Evolutionary conservation across 2,329 filamentous ascomycete genomes (phyloP).

Genomic region (Pezicula carpinea): DNA sequence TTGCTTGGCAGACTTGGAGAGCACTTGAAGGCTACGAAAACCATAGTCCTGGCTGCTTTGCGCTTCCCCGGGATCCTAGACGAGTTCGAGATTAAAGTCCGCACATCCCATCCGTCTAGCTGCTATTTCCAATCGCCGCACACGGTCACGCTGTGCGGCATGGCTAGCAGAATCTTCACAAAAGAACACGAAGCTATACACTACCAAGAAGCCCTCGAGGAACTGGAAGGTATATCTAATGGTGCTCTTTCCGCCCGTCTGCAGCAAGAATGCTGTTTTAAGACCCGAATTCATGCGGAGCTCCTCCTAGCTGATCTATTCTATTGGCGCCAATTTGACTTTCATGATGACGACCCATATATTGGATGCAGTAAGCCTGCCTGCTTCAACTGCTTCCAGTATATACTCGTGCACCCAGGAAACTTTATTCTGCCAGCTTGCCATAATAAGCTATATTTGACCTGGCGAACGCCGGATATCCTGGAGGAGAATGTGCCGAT

Average conservation of each 20-base stretch:
- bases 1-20: not conserved
- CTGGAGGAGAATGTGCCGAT: slow-evolving; percentile 2
- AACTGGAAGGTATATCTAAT: not conserved
- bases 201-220: slow-evolving; percentile 4
- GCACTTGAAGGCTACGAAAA: slow-evolving; percentile 27
- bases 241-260: not conserved
- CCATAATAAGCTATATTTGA: slow-evolving; percentile 36
- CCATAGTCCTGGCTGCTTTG: slow-evolving; percentile 32
- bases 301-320: slow-evolving; percentile 44
- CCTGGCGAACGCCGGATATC: slow-evolving; percentile 33
- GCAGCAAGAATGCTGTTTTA: slow-evolving; percentile 3
- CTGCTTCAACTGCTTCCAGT: slow-evolving; percentile 43
- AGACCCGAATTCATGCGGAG: slow-evolving; percentile 34
- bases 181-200: not conserved
- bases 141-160: not conserved
- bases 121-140: not conserved
- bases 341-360: slow-evolving; percentile 36
- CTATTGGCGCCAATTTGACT: slow-evolving; percentile 26
- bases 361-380: slow-evolving; percentile 49
- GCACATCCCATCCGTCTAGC: not conserved
- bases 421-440: slow-evolving; percentile 15
- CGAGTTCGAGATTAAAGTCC: slow-evolving; percentile 12
- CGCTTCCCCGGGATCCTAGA: slow-evolving; percentile 30
- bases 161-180: not conserved
- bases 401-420: slow-evolving; percentile 36